Base-by-base conservation (phyloP, 2,329 filamentous ascomycete genomes). In the Neofusicoccum umdonicola region DNA sequence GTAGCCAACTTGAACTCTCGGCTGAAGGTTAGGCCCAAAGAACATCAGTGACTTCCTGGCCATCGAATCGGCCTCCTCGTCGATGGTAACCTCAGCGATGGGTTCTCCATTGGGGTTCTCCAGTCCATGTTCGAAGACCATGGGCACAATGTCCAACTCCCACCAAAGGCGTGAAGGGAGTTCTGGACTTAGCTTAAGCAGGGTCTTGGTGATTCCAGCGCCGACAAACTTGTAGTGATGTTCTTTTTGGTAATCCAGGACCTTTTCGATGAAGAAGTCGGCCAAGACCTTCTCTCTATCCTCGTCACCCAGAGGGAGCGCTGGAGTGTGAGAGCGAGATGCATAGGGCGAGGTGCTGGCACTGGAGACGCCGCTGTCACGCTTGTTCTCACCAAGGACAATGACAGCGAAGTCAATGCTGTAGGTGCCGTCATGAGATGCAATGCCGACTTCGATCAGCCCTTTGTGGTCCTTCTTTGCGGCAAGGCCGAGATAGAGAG, bases 21-120 rank as follows among this genome's bases (percentile, higher is more conserved):
- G 90, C 48, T 87, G 85, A 48, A 90, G 83, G 19, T 86, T 89
- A 0, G 91, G 91, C 0, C 90, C 90, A 70, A 93, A 93, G 69
- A 88, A 66, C 88, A 88, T 85, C 67, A 93, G 84, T 74, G 89
- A 92, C 79, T 93, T 93, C 67, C 91, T 84, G 1, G 88, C 89
- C 85, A 93, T 90, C 0, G 89, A 90, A 73, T 94, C 91, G 1
- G 91, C 90, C 74, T 93, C 88, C 73, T 95, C 91, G 70, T 93
- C 91, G 4, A 93, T 83, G n/a, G 83, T 79, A 72, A 87, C 86
- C 39, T 78, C 75, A 9, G 27, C 48, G 15, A 17, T 12, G 3
- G 47, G 35, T 4, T 27, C 41, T 7, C 42, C 62, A 22, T 54
- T 57, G 50, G 52, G 62, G 27, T 61, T 44, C 17, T 69, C 68